Conservation (phyloP, 345 rosid genomes). For the Sonneratia caseolaris region DNA sequence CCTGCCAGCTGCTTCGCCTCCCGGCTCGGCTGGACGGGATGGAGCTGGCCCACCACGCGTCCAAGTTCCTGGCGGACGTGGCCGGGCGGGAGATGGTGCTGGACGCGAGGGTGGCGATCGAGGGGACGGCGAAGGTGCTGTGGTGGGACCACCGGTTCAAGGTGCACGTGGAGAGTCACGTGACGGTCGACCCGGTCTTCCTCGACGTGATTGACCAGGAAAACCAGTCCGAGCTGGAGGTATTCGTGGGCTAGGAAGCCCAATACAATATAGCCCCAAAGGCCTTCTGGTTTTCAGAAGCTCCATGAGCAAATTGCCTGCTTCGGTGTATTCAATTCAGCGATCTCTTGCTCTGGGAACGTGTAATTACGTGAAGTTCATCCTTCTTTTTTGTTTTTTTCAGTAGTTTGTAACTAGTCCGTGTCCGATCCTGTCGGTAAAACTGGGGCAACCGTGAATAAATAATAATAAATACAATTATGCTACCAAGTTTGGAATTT, state of each 20-base stretch:
- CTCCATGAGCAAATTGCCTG: too few relatives aligned
- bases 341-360: too few relatives aligned
- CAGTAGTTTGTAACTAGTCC: too few relatives aligned
- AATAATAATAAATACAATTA: too few relatives aligned
- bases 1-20: slow-evolving; percentile 53
- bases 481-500: too few relatives aligned
- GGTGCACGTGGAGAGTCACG: slow-evolving; percentile 69
- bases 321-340: too few relatives aligned
- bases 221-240: slow-evolving; percentile 45
- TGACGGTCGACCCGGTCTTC: slow-evolving; percentile 76
- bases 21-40: slow-evolving; percentile 67
- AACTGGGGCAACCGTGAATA: too few relatives aligned
- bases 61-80: slow-evolving; percentile 57
- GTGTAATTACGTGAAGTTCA: too few relatives aligned
- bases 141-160: slow-evolving; percentile 82
- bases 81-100: slow-evolving; percentile 69
- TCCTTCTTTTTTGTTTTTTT: too few relatives aligned
- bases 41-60: slow-evolving; percentile 76
- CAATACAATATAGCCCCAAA: neutral
- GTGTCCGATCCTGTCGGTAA: too few relatives aligned
- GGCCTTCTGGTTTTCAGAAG: neutral
- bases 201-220: slow-evolving; percentile 78
- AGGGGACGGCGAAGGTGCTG: slow-evolving; percentile 62
- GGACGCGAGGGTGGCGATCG: slow-evolving; percentile 56
- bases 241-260: slow-evolving; percentile 20